Conservation (phyloP, 352 stramenopile species). For the Achlya hypogyna region DNA sequence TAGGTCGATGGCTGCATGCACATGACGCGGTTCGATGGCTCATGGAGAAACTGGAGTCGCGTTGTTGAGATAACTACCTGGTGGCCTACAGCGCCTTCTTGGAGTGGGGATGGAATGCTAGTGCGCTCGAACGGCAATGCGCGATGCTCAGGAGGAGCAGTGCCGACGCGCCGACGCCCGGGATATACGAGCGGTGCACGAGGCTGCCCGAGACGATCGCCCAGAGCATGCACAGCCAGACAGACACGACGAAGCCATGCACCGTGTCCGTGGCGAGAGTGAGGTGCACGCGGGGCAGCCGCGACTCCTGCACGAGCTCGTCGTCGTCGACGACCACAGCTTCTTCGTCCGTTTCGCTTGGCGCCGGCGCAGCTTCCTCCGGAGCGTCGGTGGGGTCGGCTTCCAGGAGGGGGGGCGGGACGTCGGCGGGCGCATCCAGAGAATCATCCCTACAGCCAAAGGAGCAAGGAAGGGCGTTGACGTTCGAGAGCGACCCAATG, state of each 20-base stretch:
- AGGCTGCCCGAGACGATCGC: neutral
- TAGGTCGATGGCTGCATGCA: no score
- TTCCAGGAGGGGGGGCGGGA: neutral
- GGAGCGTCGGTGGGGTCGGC: neutral
- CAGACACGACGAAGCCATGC: slow-evolving; percentile 9
- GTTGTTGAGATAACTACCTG: neutral
- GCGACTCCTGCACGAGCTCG: neutral
- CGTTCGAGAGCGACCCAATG: neutral
- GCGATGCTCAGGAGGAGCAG: neutral
- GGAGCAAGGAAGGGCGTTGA: slow-evolving; percentile 3
- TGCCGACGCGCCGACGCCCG: neutral
- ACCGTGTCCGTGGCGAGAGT: neutral
- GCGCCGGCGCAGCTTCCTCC: neutral
- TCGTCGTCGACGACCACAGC: neutral
- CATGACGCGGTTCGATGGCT: no score
- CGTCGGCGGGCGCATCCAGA: neutral
- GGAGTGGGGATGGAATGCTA: neutral
- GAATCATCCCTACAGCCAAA: neutral
- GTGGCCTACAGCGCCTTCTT: neutral
- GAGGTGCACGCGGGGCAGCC: neutral
- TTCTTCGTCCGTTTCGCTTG: neutral
- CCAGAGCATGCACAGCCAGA: slow-evolving; percentile 17
- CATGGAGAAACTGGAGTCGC: no score
- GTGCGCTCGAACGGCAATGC: neutral
- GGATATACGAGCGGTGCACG: neutral